These are phyloP conservation scores for Marasmius tenuissimus DNA, from an alignment of 1,284 basidiomycete species.

Conservation along the genomic window DNA sequence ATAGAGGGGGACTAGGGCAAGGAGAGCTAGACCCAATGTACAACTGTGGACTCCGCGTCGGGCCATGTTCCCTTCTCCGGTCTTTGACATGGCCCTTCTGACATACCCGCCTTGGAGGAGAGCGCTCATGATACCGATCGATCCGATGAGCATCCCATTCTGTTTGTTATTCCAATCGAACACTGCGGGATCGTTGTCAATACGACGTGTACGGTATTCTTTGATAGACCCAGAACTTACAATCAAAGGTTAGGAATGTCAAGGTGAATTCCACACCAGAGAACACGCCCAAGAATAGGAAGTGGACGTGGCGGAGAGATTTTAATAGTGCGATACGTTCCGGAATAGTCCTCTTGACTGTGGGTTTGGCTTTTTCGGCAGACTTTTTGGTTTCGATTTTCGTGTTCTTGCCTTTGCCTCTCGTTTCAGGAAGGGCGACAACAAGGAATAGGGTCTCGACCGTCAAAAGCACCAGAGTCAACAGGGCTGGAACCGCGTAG, in stretches of 20 bases:
- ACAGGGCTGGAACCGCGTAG: slow-evolving; percentile 80
- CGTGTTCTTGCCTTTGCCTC: slow-evolving; percentile 39
- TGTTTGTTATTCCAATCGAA: slow-evolving; percentile 89
- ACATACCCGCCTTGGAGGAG: slow-evolving; percentile 90
- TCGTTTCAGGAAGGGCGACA: slow-evolving; percentile 78
- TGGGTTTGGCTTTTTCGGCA: slow-evolving; percentile 21
- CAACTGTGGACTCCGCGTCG: slow-evolving; percentile 75
- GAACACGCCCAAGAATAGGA: slow-evolving; percentile 83
- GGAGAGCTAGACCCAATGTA: slow-evolving; percentile 62
- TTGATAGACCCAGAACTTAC: slow-evolving; percentile 44
- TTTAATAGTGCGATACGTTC: slow-evolving; percentile 53
- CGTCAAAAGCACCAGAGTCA: slow-evolving; percentile 72
- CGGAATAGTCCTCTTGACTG: slow-evolving; percentile 37
- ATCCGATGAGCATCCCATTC: slow-evolving; percentile 84
- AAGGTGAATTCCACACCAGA: slow-evolving; percentile 92
- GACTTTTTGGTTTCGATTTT: slow-evolving; percentile 21
- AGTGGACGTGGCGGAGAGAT: slow-evolving; percentile 67
- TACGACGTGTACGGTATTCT: background rate
- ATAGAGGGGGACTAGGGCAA: slow-evolving; percentile 67
- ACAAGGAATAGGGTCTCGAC: slow-evolving; percentile 73
- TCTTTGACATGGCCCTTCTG: slow-evolving; percentile 66
- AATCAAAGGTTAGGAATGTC: slow-evolving; percentile 86
- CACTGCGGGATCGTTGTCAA: slow-evolving; percentile 41
- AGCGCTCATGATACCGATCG: slow-evolving; percentile 86
- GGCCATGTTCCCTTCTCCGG: slow-evolving; percentile 80